Evolutionary conservation across 352 stramenopile genomes (phyloP), one percentile per base, ranked within the genome.

Genomic region (Phytopythium oedochilum): DNA sequence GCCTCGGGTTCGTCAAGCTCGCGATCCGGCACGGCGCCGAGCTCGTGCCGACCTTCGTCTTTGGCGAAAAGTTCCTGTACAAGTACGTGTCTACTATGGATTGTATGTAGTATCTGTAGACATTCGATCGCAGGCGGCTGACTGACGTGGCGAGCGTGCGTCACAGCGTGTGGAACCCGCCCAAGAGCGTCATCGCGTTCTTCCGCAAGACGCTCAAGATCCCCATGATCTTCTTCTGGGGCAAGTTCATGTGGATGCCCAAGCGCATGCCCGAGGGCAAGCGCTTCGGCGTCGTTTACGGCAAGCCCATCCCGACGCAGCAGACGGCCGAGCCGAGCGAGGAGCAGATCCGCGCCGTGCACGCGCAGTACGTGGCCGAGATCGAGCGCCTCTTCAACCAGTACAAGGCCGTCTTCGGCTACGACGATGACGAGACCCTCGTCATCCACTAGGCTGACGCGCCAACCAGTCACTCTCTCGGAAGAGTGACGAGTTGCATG

Each of bases 41-140:
- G 23, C 72, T 92, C 51, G 83, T 92, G 23, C 83, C 83, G 6
- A 81, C 67, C 15, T 90, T 90, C 45, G 83, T 90, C 14, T 92
- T 92, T 50, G 73, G 73, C 47, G 83, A 92, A 54, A 92, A 92
- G 66, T 90, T 67, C 59, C 70, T 90, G 18, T 90, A 89, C 71
- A 86, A 87, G 73, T 83, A 55, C 45, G 68, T 79, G 42, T 6
- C 22, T 48, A 15, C 11, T 20, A 28, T 29, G 5, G 5, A 25
- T 5, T 3, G 18, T 15, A 47, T 28, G 12, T 23, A 15, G n/a
- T 28, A 25, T n/a, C n/a, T n/a, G n/a, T n/a, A n/a, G n/a, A n/a
- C n/a, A n/a, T n/a, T n/a, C n/a, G n/a, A n/a, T n/a, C 4, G 17
- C 2, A 18, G 25, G 17, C 36, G 29, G 31, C 22, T n/a, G 29